These are phyloP conservation scores for Trichaptum fuscoviolaceum DNA, from an alignment of 768 basidiomycete species.

Conservation along the genomic window DNA sequence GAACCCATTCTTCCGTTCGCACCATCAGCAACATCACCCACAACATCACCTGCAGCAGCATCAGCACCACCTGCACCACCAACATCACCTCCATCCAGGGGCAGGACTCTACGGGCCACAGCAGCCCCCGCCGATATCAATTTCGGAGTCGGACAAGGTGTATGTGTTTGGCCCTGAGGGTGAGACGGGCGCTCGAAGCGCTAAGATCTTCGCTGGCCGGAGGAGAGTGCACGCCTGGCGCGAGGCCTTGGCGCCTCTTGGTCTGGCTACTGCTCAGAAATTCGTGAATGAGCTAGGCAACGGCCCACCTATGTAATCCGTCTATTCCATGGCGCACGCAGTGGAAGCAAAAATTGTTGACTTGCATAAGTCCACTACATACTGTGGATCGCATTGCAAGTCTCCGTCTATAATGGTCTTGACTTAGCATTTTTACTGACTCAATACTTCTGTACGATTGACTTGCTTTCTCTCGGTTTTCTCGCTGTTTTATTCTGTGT, in stretches of 20 bases:
- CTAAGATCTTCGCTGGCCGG: slow-evolving; percentile 59
- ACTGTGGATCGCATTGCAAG: neutral
- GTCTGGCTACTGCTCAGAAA: slow-evolving; percentile 63
- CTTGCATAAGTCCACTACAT: neutral
- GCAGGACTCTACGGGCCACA: neutral
- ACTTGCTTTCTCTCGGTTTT: neutral
- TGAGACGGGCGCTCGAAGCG: slow-evolving; percentile 68
- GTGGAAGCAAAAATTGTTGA: neutral
- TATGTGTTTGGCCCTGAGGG: slow-evolving; percentile 82
- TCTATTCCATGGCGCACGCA: no score
- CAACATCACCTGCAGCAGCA: neutral
- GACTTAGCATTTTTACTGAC: neutral
- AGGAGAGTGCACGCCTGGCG: slow-evolving; percentile 57
- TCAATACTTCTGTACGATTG: neutral
- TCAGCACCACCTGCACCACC: neutral
- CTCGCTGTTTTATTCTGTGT: neutral
- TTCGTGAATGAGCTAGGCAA: slow-evolving; percentile 69
- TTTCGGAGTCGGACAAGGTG: slow-evolving; percentile 44
- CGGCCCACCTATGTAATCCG: slow-evolving; percentile 39
- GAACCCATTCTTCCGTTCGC: neutral
- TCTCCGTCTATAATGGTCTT: neutral
- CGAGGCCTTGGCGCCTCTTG: slow-evolving; percentile 62
- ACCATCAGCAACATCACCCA: neutral
- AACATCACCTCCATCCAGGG: neutral
- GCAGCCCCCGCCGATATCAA: slow-evolving; percentile 5